Evolutionary conservation across 2,329 filamentous ascomycete genomes (phyloP).

Genomic region (Ambrosiella xylebori): DNA sequence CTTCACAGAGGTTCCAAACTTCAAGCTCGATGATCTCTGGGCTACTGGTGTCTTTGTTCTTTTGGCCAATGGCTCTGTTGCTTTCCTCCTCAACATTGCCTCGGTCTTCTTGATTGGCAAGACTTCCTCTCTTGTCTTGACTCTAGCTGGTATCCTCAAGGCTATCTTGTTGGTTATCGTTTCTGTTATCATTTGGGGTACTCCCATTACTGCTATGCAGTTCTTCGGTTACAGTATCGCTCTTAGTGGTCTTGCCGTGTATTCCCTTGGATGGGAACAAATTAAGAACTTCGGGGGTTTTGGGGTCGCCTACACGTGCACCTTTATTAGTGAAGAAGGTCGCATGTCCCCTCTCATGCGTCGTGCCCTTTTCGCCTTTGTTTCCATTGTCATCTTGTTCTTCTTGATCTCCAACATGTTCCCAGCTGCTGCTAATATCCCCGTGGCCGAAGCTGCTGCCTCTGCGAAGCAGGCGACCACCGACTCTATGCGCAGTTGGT

Average conservation of each 20-base stretch:
- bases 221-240: constrained; percentile 64
- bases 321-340: constrained; percentile 15
- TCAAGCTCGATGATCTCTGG: constrained; percentile 49
- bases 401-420: constrained; percentile 14
- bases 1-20: constrained; percentile 47
- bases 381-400: constrained; percentile 15
- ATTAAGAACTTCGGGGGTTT: constrained; percentile 14
- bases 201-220: constrained; percentile 52
- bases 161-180: constrained; percentile 66
- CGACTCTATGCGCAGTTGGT: constrained; percentile 11
- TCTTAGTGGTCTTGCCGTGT: constrained; percentile 31
- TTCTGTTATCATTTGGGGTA: constrained; percentile 64
- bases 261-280: constrained; percentile 25
- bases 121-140: constrained; percentile 73
- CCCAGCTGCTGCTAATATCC: constrained; percentile 1
- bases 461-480: constrained; percentile 9
- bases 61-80: constrained; percentile 56
- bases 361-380: constrained; percentile 14
- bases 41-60: constrained; percentile 48
- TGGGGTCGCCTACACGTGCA: constrained; percentile 13
- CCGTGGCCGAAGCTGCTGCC: constrained; percentile 5
- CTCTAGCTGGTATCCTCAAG: constrained; percentile 72
- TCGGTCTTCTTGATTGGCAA: constrained; percentile 86
- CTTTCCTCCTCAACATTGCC: constrained; percentile 66
- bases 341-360: constrained; percentile 16